Conservation (phyloP, 83 land plant species). For the Larix sibirica region DNA sequence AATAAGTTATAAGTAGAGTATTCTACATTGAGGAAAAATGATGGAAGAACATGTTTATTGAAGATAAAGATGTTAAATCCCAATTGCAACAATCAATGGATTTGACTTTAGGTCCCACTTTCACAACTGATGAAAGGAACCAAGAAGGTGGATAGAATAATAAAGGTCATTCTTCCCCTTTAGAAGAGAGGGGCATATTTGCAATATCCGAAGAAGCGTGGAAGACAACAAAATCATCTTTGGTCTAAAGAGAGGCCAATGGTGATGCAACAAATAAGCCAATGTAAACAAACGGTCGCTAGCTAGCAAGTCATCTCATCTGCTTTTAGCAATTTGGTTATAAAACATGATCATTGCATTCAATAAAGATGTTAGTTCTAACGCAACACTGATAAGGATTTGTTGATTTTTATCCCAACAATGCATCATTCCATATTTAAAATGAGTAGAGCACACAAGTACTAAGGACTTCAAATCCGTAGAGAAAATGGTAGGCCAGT, state of each 20-base stretch:
- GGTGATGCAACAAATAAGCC: neutral
- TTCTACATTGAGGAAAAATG: neutral
- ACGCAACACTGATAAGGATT: neutral
- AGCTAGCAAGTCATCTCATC: neutral
- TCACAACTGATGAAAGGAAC: neutral
- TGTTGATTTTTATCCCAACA: neutral
- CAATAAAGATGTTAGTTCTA: neutral
- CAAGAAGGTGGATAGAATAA: neutral
- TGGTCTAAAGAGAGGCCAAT: slow-evolving; percentile 7
- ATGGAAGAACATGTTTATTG: neutral
- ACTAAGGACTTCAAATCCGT: neutral
- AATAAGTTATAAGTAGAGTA: neutral
- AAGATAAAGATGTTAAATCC: neutral
- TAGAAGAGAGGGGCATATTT: neutral
- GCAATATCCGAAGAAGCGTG: neutral
- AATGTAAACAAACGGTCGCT: neutral
- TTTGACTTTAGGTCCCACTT: neutral
- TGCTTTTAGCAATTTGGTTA: neutral
- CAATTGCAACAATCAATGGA: neutral
- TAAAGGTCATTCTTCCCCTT: neutral
- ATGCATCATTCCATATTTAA: neutral
- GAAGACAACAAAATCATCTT: neutral
- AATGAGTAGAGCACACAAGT: neutral
- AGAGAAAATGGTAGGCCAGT: neutral
- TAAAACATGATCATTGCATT: neutral